phyloP scores from a whole-genome alignment of 768 basidiomycete genomes.

The Xerocomus brunneocitrinus region DNA sequence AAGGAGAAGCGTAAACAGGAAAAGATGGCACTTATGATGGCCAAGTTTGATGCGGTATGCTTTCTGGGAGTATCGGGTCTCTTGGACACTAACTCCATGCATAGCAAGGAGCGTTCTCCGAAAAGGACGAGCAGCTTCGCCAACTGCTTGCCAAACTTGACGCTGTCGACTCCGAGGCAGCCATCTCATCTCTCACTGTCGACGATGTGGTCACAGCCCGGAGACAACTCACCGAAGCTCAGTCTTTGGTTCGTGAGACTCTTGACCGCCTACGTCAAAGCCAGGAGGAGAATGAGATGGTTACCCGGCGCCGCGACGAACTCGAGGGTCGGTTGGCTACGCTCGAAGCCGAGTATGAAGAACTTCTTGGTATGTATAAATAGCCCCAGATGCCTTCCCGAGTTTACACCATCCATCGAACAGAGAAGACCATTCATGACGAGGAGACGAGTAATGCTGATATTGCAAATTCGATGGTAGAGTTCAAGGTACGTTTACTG shows the following conservation, averaged over 20 bases:
- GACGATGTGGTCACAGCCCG: slow-evolving; percentile 82
- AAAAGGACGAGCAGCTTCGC: slow-evolving; percentile 92
- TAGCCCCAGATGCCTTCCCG: background rate
- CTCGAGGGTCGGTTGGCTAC: slow-evolving; percentile 75
- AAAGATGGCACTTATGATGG: slow-evolving; percentile 99
- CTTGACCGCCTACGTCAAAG: slow-evolving; percentile 84
- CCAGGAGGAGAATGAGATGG: slow-evolving; percentile 90
- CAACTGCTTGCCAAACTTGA: slow-evolving; percentile 82
- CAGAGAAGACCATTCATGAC: slow-evolving; percentile 89
- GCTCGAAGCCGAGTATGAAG: slow-evolving; percentile 93
- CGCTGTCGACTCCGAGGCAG: slow-evolving; percentile 59
- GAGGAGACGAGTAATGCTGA: slow-evolving; percentile 84
- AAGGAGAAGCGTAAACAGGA: slow-evolving; percentile 99
- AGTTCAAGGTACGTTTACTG: slow-evolving; percentile 67
- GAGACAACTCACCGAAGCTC: slow-evolving; percentile 85
- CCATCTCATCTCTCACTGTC: slow-evolving; percentile 53
- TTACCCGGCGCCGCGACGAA: slow-evolving; percentile 78
- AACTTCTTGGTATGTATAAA: slow-evolving; percentile 72
- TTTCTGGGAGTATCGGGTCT: background rate
- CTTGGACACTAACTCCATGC: slow-evolving; percentile 4
- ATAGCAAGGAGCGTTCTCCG: slow-evolving; percentile 89
- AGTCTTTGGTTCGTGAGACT: slow-evolving; percentile 80
- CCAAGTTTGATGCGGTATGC: slow-evolving; percentile 91
- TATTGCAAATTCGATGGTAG: slow-evolving; percentile 77
- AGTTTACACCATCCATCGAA: slow-evolving; percentile 10